phyloP scores from a whole-genome alignment of 2,329 filamentous ascomycete genomes.

The Leptographium flavum region DNA sequence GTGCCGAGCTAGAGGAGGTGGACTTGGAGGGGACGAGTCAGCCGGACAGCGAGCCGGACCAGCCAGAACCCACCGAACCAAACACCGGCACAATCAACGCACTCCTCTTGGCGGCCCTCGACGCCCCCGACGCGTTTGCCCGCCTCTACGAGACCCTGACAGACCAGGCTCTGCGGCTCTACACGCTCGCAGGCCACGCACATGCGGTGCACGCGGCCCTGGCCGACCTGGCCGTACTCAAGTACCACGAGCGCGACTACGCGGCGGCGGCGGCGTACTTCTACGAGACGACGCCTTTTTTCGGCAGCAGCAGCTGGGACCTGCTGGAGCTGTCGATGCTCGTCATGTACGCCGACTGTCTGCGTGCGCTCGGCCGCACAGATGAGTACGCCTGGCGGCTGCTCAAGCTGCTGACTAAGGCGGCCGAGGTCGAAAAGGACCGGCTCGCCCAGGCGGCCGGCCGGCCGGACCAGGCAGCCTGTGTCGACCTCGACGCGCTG shows the following conservation, averaged over 20 bases:
- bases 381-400: slow-evolving; percentile 69
- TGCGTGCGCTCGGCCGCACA: slow-evolving; percentile 59
- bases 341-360: slow-evolving; percentile 69
- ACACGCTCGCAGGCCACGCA: slow-evolving; percentile 60
- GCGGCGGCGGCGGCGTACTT: slow-evolving; percentile 64
- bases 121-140: slow-evolving; percentile 50
- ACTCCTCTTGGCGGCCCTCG: slow-evolving; percentile 45
- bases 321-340: slow-evolving; percentile 71
- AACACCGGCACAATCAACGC: slow-evolving; percentile 37
- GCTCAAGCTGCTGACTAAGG: slow-evolving; percentile 59
- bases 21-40: slow-evolving; percentile 30
- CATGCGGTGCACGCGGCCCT: slow-evolving; percentile 66
- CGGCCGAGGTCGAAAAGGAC: slow-evolving; percentile 33
- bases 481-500: slow-evolving; percentile 23
- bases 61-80: slow-evolving; percentile 12
- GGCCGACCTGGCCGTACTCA: slow-evolving; percentile 75
- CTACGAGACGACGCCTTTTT: slow-evolving; percentile 62
- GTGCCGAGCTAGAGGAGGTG: slow-evolving; percentile 38
- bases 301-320: slow-evolving; percentile 65
- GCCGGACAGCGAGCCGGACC: slow-evolving; percentile 10
- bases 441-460: slow-evolving; percentile 25
- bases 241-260: slow-evolving; percentile 64
- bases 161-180: slow-evolving; percentile 70
- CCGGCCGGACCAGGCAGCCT: slow-evolving; percentile 11
- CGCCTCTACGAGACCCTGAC: slow-evolving; percentile 63